Conservation (phyloP, 2,329 filamentous ascomycete genomes). For the Hymenoscyphus salicellus region DNA sequence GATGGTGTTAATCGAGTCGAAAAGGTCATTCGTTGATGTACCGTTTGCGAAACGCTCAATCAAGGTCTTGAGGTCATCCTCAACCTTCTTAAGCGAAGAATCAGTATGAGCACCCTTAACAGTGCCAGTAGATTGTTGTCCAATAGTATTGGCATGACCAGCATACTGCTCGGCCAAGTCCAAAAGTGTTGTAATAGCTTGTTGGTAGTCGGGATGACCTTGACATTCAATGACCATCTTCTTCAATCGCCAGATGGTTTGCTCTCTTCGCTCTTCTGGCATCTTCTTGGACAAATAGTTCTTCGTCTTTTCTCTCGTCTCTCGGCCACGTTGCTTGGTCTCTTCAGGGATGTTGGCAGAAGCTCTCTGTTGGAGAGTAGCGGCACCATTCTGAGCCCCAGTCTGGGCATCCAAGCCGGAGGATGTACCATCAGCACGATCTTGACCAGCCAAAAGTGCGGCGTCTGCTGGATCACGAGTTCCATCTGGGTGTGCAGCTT, state of each 20-base stretch:
- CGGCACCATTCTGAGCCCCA: constrained; percentile 40
- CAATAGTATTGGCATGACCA: constrained; percentile 65
- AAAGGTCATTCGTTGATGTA: constrained; percentile 83
- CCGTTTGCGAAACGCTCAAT: constrained; percentile 95
- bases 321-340: constrained; percentile 49
- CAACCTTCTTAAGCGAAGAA: constrained; percentile 64
- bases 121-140: constrained; percentile 62
- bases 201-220: constrained; percentile 87
- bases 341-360: constrained; percentile 62
- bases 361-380: constrained; percentile 52
- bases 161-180: constrained; percentile 81
- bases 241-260: constrained; percentile 88
- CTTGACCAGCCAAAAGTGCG: constrained; percentile 45
- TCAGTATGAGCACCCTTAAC: constrained; percentile 69
- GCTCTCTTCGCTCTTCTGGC: constrained; percentile 87
- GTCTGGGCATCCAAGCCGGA: constrained; percentile 52
- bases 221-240: constrained; percentile 98
- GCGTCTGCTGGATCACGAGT: constrained; percentile 55
- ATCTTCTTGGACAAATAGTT: constrained; percentile 84
- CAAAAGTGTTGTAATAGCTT: constrained; percentile 85
- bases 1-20: constrained; percentile 78
- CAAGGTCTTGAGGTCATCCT: constrained; percentile 78
- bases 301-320: constrained; percentile 55
- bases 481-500: constrained; percentile 54
- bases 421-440: constrained; percentile 42